phyloP scores from a whole-genome alignment of 371 early-diverging fungal genomes.

The Encephalitozoon cuniculi region DNA sequence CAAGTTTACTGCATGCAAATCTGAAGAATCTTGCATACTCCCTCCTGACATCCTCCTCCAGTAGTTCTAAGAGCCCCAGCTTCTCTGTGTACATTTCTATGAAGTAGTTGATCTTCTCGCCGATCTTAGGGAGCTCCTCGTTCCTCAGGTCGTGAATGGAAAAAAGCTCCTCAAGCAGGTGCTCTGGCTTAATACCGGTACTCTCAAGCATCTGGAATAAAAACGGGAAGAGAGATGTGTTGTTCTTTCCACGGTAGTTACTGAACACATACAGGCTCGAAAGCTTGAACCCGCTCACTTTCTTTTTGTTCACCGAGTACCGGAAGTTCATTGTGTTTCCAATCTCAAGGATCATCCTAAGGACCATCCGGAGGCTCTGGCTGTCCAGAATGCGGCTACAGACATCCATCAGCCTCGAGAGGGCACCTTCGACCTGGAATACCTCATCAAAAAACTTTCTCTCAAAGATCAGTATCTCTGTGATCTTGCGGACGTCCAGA shows the following conservation, averaged over 20 bases:
- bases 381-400: constrained; percentile 24
- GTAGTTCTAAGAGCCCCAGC: not conserved
- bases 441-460: constrained; percentile 43
- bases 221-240: constrained; percentile 25
- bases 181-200: not conserved
- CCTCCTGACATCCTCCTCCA: not conserved
- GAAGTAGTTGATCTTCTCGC: constrained; percentile 38
- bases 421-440: not conserved
- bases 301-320: constrained; percentile 25
- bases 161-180: constrained; percentile 18
- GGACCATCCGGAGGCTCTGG: constrained; percentile 24
- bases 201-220: constrained; percentile 16
- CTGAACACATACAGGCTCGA: constrained; percentile 28
- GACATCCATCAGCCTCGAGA: constrained; percentile 1
- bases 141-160: constrained; percentile 30
- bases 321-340: constrained; percentile 45
- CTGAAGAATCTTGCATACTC: not conserved
- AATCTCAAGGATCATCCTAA: constrained; percentile 41
- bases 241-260: constrained; percentile 33
- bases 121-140: constrained; percentile 12
- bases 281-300: constrained; percentile 38
- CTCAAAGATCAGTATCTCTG: constrained; percentile 45
- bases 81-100: constrained; percentile 25
- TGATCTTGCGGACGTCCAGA: constrained; percentile 11
- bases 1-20: constrained; percentile 18